Evolutionary conservation across 202 grass and related monocot genomes (phyloP).

Genomic region (Elaeis oleifera): DNA sequence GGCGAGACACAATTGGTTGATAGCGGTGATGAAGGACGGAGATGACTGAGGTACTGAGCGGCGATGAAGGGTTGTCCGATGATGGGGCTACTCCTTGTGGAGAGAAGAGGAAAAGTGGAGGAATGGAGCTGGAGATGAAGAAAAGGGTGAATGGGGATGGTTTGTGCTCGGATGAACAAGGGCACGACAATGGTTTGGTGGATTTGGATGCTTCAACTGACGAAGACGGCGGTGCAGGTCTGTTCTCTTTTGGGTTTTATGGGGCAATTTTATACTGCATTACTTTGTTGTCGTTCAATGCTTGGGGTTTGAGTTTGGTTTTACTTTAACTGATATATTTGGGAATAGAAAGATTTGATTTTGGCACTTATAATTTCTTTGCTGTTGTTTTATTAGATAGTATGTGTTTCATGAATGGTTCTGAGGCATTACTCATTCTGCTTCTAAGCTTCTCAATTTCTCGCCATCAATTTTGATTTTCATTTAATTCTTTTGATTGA

Average conservation of each 20-base stretch:
- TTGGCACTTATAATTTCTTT: no score
- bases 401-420: no score
- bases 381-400: not conserved
- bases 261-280: no score
- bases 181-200: conserved; percentile 17
- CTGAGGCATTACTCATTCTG: not conserved
- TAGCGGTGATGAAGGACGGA: conserved; percentile 12
- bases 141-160: not conserved
- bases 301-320: no score
- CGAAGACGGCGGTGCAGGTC: conserved; percentile 35
- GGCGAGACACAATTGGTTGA: conserved; percentile 33
- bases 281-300: no score
- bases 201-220: conserved; percentile 84
- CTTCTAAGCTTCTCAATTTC: not conserved
- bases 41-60: conserved; percentile 28
- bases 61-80: conserved; percentile 13
- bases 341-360: no score
- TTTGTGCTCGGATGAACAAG: not conserved
- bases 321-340: no score
- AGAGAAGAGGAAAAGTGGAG: not conserved
- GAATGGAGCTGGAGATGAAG: not conserved
- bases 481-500: no score
- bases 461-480: no score
- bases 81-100: conserved; percentile 13
- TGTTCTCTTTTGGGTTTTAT: not conserved